Percentiles rank a stretch among this genome's conserved stretches.
These are phyloP conservation scores for Ophiostoma perfectum DNA, from an alignment of 2,329 filamentous ascomycete genomes.

Conservation along the genomic window DNA sequence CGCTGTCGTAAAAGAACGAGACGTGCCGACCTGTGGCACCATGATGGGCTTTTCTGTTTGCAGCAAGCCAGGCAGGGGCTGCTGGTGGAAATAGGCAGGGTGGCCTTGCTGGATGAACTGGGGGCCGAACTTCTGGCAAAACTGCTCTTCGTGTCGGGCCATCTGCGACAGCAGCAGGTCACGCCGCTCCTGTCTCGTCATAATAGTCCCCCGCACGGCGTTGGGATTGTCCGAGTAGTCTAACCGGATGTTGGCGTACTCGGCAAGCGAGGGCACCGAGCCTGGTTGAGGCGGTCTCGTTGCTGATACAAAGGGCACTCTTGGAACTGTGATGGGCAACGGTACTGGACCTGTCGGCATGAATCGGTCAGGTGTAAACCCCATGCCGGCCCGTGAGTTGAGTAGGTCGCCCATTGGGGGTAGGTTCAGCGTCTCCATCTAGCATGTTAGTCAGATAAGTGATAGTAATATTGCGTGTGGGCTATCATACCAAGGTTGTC, in stretches of 20 bases:
- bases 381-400: constrained; percentile 8
- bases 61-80: not conserved
- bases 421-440: constrained; percentile 3
- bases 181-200: not conserved
- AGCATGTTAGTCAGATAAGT: not conserved
- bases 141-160: not conserved
- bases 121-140: not conserved
- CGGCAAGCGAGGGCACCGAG: not conserved
- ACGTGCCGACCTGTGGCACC: too few relatives aligned
- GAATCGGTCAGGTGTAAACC: not conserved
- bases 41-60: not conserved
- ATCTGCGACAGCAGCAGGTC: not conserved
- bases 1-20: not conserved
- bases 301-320: not conserved
- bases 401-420: not conserved
- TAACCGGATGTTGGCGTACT: not conserved
- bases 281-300: not conserved
- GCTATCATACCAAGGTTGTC: too few relatives aligned
- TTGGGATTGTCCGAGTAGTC: not conserved
- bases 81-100: not conserved
- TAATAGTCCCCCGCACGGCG: not conserved
- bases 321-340: not conserved
- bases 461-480: too few relatives aligned
- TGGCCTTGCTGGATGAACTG: not conserved
- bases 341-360: not conserved